Percentiles rank a stretch among this genome's conserved stretches.
These are phyloP conservation scores for Nakaseomyces sp. DNA, from an alignment of 1,139 yeast species.

Conservation along the genomic window DNA sequence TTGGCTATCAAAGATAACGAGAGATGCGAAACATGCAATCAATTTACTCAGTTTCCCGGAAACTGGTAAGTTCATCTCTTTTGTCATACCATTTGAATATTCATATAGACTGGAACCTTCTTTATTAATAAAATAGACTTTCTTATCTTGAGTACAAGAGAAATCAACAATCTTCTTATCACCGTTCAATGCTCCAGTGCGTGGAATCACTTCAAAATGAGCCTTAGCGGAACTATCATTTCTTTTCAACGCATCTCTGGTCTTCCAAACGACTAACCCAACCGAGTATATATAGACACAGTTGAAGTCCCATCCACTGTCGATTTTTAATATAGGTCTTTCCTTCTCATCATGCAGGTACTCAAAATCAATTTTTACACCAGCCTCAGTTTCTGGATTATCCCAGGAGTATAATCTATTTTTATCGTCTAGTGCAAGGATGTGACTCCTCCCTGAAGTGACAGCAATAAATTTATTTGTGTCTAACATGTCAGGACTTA, in stretches of 20 bases:
- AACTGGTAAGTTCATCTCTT: constrained; percentile 18
- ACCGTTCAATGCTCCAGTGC: constrained; percentile 31
- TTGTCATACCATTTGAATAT: constrained; percentile 31
- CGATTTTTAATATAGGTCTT: constrained; percentile 39
- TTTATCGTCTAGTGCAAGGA: constrained; percentile 50
- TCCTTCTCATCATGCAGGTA: constrained; percentile 19
- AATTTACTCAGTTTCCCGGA: constrained; percentile 26
- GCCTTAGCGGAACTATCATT: constrained; percentile 32
- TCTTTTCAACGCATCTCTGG: constrained; percentile 34
- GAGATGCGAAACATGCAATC: constrained; percentile 29
- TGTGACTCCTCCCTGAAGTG: constrained; percentile 59
- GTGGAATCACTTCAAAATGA: constrained; percentile 37
- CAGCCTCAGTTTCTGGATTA: constrained; percentile 36
- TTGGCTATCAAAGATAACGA: constrained; percentile 41
- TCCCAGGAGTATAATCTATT: constrained; percentile 61
- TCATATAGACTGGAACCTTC: constrained; percentile 39
- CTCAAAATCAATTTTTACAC: constrained; percentile 41
- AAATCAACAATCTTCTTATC: constrained; percentile 43
- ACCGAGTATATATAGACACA: constrained; percentile 42
- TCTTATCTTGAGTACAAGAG: constrained; percentile 43
- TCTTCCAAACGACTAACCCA: constrained; percentile 57
- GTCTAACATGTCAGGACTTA: constrained; percentile 17
- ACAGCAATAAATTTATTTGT: constrained; percentile 39
- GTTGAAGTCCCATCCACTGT: constrained; percentile 65
- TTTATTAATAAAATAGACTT: constrained; percentile 42